phyloP scores from a whole-genome alignment of 306 rosid genomes.

The barrel medic (Medicago truncatula) region DNA sequence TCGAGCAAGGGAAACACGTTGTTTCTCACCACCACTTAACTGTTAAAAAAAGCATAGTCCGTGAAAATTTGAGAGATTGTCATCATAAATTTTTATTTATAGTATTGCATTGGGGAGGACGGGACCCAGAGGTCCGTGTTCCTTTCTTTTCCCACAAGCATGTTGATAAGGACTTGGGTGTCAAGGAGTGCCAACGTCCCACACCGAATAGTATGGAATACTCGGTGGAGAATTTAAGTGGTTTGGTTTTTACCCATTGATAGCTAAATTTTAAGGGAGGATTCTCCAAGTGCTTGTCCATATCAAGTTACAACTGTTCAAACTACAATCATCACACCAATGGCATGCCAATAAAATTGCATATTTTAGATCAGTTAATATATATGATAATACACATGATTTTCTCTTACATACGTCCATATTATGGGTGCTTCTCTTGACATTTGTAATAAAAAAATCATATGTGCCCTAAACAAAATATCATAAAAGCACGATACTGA shows the following conservation, averaged over 20 bases:
- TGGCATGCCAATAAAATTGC: not conserved
- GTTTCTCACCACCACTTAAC: constrained; percentile 99
- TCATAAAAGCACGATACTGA: constrained; percentile 22
- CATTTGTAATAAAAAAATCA: constrained; percentile 22
- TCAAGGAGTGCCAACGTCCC: not conserved
- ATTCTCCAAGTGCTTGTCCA: constrained; percentile 2
- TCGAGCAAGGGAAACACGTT: constrained; percentile 96
- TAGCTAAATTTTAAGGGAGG: not conserved
- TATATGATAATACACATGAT: constrained; percentile 1
- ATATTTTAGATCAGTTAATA: constrained; percentile 16
- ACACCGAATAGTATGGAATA: not conserved
- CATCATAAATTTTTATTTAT: constrained; percentile 6
- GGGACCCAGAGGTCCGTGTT: not conserved
- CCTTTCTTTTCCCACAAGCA: constrained; percentile 1
- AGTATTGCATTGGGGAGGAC: not conserved
- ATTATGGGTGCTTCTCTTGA: constrained; percentile 7
- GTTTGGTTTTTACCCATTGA: not conserved
- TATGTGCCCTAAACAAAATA: constrained; percentile 19
- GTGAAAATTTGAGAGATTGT: constrained; percentile 33
- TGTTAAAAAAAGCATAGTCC: constrained; percentile 48
- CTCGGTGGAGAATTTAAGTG: not conserved
- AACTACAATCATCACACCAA: constrained; percentile 22
- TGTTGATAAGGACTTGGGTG: not conserved
- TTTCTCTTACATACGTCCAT: constrained; percentile 11
- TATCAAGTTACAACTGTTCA: constrained; percentile 13